Conservation (phyloP, 371 early-diverging fungal species). For the Blakeslea trispora region DNA sequence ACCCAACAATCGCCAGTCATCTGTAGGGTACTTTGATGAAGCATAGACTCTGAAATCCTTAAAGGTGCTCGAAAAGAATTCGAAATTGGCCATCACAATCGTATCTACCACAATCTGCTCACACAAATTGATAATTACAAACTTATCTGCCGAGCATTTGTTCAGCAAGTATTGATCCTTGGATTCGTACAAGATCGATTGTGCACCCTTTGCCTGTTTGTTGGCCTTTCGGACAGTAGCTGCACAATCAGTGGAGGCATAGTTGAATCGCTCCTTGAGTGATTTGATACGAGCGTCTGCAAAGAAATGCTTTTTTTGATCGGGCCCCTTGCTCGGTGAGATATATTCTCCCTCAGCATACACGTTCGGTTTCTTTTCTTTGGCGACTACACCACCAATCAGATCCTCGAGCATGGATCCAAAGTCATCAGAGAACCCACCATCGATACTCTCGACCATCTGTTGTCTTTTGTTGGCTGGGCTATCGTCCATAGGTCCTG, state of each 20-base stretch:
- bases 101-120: slow-evolving; percentile 91
- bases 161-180: slow-evolving; percentile 96
- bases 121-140: slow-evolving; percentile 91
- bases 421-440: slow-evolving; percentile 49
- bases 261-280: slow-evolving; percentile 86
- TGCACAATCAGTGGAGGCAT: slow-evolving; percentile 93
- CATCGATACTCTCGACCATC: slow-evolving; percentile 51
- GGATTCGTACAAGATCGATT: slow-evolving; percentile 82
- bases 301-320: slow-evolving; percentile 23
- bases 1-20: slow-evolving; percentile 81
- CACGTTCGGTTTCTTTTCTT: slow-evolving; percentile 27
- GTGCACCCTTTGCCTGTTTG: slow-evolving; percentile 79
- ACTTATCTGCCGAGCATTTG: slow-evolving; percentile 79
- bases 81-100: slow-evolving; percentile 90
- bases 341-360: slow-evolving; percentile 40
- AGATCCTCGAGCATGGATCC: slow-evolving; percentile 49
- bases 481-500: slow-evolving; percentile 5
- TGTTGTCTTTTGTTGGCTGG: slow-evolving; percentile 27
- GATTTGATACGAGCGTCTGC: slow-evolving; percentile 40
- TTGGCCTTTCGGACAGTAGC: slow-evolving; percentile 86
- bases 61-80: slow-evolving; percentile 95
- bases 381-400: slow-evolving; percentile 12
- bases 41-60: slow-evolving; percentile 83
- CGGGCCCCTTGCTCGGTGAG: slow-evolving; percentile 22
- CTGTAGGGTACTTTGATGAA: slow-evolving; percentile 82